Base-by-base conservation (phyloP, 345 rosid species). In the Syzygium aromaticum region DNA sequence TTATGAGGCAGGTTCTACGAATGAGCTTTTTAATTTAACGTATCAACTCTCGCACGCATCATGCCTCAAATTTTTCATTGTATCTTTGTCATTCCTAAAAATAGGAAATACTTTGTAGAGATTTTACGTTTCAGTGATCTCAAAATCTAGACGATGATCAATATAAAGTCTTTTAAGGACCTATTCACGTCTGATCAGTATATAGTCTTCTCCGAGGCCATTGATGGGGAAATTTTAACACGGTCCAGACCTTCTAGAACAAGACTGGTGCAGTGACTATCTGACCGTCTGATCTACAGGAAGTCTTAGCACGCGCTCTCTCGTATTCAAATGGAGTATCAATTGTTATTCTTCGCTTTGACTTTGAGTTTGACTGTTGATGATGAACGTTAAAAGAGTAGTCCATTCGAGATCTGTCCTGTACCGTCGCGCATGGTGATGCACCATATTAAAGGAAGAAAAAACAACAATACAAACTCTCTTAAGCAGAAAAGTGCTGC, bases 141-240 rank as follows among this genome's bases (percentile, higher is more conserved):
- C 43, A 40, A 40, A 6, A 40, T 4, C 5, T 40, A 1, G 1
- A 40, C 1, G 6, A 40, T 5, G 6, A 40, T 4, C 6, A 6
- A 40, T 4, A 40, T 40, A 40, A 3, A 40, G 43, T 40, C 43
- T 40, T 40, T 40, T 40, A 40, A 40, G 6, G 43, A 40, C 6
- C 43, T 40, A 6, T 6, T 40, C 43, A 40, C 1, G 6, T 40
- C 43, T 6, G 43, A 40, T 40, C 4, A 13, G 33, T n/a, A 61
- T 38, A 3, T 5, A 2, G 10, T 2, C 13, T 2, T 67, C 21
- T 17, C 25, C 7, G 27, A 73, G 23, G 3, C 19, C 59, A 22
- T 54, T 7, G 4, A 22, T 10, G 19, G 8, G 43, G 43, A 6
- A 40, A 40, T 40, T 40, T 40, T 40, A 40, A 4, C 43, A 40